phyloP scores from a whole-genome alignment of 805 yeast species.

The Saturnispora dispora region DNA sequence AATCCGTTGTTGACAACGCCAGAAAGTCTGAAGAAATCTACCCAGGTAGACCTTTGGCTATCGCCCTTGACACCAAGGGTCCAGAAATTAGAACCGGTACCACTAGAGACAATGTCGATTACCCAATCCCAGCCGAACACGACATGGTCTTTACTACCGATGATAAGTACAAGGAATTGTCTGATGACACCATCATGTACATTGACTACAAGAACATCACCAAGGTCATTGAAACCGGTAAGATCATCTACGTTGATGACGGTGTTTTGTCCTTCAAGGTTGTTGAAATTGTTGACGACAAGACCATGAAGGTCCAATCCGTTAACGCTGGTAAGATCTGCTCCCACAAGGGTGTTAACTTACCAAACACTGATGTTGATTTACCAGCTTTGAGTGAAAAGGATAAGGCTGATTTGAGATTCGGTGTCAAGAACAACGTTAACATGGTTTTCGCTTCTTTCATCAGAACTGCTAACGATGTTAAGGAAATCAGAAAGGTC shows the following conservation, averaged over 20 bases:
- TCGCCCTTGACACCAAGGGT: constrained; percentile 98
- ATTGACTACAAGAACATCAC: constrained; percentile 95
- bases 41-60: constrained; percentile 95
- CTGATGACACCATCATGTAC: constrained; percentile 77
- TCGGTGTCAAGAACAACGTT: constrained; percentile 96
- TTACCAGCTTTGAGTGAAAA: constrained; percentile 96
- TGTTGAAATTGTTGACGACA: constrained; percentile 65
- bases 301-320: constrained; percentile 78
- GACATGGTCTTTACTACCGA: constrained; percentile 93
- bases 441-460: constrained; percentile 98
- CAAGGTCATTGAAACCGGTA: constrained; percentile 82
- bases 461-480: constrained; percentile 90
- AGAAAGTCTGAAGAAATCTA: constrained; percentile 85
- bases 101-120: constrained; percentile 72
- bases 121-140: constrained; percentile 74
- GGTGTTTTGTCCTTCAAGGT: constrained; percentile 97
- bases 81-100: constrained; percentile 99
- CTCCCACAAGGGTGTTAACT: constrained; percentile 98
- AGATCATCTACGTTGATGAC: constrained; percentile 90
- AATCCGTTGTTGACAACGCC: constrained; percentile 91
- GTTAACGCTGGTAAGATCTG: constrained; percentile 92
- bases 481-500: constrained; percentile 82
- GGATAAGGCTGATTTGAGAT: constrained; percentile 84
- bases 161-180: constrained; percentile 58
- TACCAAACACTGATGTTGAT: constrained; percentile 98